Percentiles rank a stretch among this genome's conserved stretches.
Conservation (phyloP, 331 rosid genomes). For the Quercus tomentella region DNA sequence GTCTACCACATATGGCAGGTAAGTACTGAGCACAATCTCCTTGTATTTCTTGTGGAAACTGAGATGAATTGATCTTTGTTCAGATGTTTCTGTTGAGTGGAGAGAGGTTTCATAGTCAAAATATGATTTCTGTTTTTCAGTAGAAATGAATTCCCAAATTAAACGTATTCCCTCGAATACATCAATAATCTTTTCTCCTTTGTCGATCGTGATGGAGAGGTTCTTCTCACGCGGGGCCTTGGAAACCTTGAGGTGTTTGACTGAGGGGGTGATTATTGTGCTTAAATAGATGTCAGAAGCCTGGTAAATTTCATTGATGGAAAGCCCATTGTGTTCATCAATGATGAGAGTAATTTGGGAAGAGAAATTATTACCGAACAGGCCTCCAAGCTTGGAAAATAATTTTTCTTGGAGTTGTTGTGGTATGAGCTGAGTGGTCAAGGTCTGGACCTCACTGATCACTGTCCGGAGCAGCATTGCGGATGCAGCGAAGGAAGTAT, state of each 20-base stretch:
- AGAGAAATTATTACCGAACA: slow-evolving; percentile 2
- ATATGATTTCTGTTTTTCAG: slow-evolving; percentile 1
- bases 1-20: slow-evolving; percentile 25
- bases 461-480: slow-evolving; percentile 31
- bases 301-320: slow-evolving; percentile 28
- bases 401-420: slow-evolving; percentile 15
- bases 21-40: slow-evolving; percentile 10
- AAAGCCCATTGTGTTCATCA: slow-evolving; percentile 23
- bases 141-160: slow-evolving; percentile 26
- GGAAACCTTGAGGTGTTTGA: slow-evolving; percentile 19
- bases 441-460: slow-evolving; percentile 24
- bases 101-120: background rate
- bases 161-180: slow-evolving; percentile 24
- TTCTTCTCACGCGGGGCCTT: slow-evolving; percentile 2
- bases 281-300: slow-evolving; percentile 30
- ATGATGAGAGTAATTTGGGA: slow-evolving; percentile 23
- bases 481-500: slow-evolving; percentile 37
- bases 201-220: slow-evolving; percentile 20
- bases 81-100: background rate
- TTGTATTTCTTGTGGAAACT: slow-evolving; percentile 21
- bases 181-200: slow-evolving; percentile 26
- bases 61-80: slow-evolving; percentile 6
- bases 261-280: slow-evolving; percentile 13
- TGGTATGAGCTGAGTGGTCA: slow-evolving; percentile 30
- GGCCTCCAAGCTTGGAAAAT: slow-evolving; percentile 4